phyloP scores from a whole-genome alignment of 352 stramenopile species.

The Stramenopiles sp. region DNA sequence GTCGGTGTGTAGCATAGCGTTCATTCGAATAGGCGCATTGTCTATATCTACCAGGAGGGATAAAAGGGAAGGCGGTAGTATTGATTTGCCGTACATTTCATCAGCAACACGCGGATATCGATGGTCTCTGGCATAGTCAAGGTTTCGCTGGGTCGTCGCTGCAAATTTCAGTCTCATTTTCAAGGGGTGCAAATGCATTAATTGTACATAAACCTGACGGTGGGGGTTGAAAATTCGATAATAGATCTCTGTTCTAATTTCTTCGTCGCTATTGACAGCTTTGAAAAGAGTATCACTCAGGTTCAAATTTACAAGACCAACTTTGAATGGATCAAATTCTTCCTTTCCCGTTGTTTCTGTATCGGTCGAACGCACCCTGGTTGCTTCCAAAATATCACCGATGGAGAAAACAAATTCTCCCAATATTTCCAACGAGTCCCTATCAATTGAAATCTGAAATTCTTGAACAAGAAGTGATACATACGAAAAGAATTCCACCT shows the following conservation, averaged over 20 bases:
- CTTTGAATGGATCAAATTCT: too few relatives aligned
- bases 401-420: neutral
- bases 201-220: neutral
- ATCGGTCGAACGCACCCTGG: neutral
- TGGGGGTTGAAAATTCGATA: neutral
- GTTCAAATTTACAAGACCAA: neutral
- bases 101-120: too few relatives aligned
- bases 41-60: slow-evolving; percentile 41
- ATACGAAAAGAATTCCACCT: slow-evolving; percentile 46
- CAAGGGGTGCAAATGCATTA: neutral
- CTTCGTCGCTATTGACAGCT: neutral
- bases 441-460: neutral
- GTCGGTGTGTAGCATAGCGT: slow-evolving; percentile 39
- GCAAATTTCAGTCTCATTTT: neutral
- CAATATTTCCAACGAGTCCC: neutral
- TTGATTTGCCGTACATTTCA: too few relatives aligned
- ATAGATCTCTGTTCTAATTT: neutral
- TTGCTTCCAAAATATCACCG: neutral
- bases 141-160: too few relatives aligned
- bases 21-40: slow-evolving; percentile 45
- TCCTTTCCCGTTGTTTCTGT: neutral
- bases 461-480: neutral
- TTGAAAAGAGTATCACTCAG: neutral
- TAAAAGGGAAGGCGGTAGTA: neutral
- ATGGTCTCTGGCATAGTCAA: too few relatives aligned